A percentile compares a stretch with the other conserved stretches of the same genome.
Evolutionary conservation across 2,329 filamentous ascomycete species (phyloP).

Genomic region (Onygena corvina): DNA sequence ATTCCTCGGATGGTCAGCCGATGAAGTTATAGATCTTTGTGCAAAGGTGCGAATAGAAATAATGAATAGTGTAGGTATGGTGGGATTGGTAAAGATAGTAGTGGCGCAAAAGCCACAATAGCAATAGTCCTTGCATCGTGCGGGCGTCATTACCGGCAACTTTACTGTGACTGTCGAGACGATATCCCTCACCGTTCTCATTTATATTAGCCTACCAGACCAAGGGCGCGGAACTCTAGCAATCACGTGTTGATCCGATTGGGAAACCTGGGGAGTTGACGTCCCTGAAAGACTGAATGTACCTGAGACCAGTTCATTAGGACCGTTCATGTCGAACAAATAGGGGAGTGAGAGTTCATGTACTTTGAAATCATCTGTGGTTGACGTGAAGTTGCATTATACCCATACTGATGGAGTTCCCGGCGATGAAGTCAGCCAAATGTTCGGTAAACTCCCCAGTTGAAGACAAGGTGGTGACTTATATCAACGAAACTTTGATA

Average conservation of each 20-base stretch:
- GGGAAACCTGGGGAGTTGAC: too few relatives aligned
- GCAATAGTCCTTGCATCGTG: too few relatives aligned
- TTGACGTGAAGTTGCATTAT: not conserved
- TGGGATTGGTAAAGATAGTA: conserved; percentile 21
- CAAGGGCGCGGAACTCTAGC: too few relatives aligned
- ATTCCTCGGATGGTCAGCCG: conserved; percentile 24
- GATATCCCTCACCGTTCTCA: too few relatives aligned
- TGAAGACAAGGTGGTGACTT: conserved; percentile 20
- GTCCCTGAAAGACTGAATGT: too few relatives aligned
- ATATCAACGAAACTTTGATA: conserved; percentile 23
- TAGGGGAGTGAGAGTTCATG: too few relatives aligned
- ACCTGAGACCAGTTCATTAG: too few relatives aligned
- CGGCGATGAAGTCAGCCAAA: not conserved
- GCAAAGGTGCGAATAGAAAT: conserved; percentile 30
- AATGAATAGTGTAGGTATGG: conserved; percentile 21
- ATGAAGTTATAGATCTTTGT: conserved; percentile 28
- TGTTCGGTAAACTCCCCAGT: not conserved
- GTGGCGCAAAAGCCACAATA: conserved; percentile 22
- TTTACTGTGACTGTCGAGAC: too few relatives aligned
- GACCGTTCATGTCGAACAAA: too few relatives aligned
- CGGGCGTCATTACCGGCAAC: too few relatives aligned
- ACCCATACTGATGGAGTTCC: not conserved
- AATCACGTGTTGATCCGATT: conserved; percentile 1
- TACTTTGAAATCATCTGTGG: not conserved
- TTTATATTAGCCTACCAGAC: too few relatives aligned